Base-by-base conservation (phyloP, 805 yeast species). In the Suhomyces faveliae region DNA sequence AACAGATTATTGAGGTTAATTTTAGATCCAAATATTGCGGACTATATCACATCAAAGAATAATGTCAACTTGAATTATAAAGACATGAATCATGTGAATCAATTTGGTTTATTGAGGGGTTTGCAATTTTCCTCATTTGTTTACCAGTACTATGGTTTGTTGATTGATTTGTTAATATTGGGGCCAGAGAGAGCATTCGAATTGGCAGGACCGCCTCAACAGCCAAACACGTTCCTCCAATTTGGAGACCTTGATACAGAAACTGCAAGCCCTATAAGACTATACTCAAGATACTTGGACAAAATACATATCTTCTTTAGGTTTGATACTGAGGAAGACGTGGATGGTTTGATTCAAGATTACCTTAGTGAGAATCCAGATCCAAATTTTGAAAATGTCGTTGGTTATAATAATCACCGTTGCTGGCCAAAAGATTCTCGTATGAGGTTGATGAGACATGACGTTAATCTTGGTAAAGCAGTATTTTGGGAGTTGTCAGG, bases 391-490 rank as follows among this genome's bases (percentile, higher is more conserved):
- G 96, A 87, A 58, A 87, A 85, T 56, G 83, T 85, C 5, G 81
- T 87, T 29, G 95, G 95, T 0, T 92, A 90, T 64, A 87, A 87
- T 59, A 92, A 89, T 56, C 86, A 87, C 56, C 83, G 83, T 43
- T 90, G 97, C 61, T 94, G 99, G 99, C 97, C 99, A 3, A 72
- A 87, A 40, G 98, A 94, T 62, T 73, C 84, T 17, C 79, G 97
- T 50, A 94, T 94, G 98, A 80, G 89, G 54, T 68, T 94, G 43
- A 84, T 91, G 83, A 76, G 97, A 39, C 85, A 84, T 49, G 99
- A 94, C 68, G 97, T 92, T 4, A 87, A 89, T 55, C 73, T 94
- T 5, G 99, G 98, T 1, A 74, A 94, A 48, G 97, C 98, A 1
- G 86, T 84, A 0, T 89, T 86, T 62, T 89, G 97, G 96, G 97